Evolutionary conservation across 2,329 filamentous ascomycete genomes (phyloP).

Genomic region (Trichophyton verrucosum): DNA sequence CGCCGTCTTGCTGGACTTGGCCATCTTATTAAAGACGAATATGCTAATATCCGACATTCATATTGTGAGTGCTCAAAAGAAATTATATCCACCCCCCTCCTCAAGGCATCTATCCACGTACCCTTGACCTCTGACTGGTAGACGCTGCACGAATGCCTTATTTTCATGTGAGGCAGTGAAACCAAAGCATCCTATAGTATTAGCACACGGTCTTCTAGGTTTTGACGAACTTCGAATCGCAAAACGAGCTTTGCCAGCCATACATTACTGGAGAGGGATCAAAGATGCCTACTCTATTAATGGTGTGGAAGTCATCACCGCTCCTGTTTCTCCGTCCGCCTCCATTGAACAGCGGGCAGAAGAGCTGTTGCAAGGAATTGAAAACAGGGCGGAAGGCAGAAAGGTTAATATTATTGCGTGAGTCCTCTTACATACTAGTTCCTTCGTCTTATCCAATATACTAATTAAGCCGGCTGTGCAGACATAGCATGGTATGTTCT

Average conservation of each 20-base stretch:
- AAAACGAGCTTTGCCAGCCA: constrained; percentile 39
- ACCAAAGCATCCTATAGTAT: constrained; percentile 47
- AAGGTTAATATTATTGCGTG: constrained; percentile 54
- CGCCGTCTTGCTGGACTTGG: constrained; percentile 21
- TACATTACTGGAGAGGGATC: constrained; percentile 55
- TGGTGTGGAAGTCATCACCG: constrained; percentile 49
- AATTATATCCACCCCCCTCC: neutral
- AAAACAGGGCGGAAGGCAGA: constrained; percentile 41
- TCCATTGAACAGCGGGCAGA: constrained; percentile 47
- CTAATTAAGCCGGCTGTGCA: constrained; percentile 12
- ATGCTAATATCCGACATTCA: constrained; percentile 44
- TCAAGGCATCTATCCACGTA: neutral
- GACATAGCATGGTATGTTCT: constrained; percentile 37
- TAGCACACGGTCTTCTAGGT: constrained; percentile 54
- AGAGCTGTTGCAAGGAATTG: constrained; percentile 42
- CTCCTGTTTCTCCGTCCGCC: constrained; percentile 46
- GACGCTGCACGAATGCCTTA: constrained; percentile 22
- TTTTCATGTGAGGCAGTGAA: constrained; percentile 18
- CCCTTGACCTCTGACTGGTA: constrained; percentile 22
- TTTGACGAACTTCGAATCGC: constrained; percentile 50
- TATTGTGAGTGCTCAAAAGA: constrained; percentile 36
- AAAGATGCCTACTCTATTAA: constrained; percentile 44
- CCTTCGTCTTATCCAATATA: neutral
- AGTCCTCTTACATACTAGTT: constrained; percentile 18
- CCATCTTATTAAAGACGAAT: constrained; percentile 48